Base-by-base conservation (phyloP, 257 asterid genomes). In the Nicotiana tabacum region DNA sequence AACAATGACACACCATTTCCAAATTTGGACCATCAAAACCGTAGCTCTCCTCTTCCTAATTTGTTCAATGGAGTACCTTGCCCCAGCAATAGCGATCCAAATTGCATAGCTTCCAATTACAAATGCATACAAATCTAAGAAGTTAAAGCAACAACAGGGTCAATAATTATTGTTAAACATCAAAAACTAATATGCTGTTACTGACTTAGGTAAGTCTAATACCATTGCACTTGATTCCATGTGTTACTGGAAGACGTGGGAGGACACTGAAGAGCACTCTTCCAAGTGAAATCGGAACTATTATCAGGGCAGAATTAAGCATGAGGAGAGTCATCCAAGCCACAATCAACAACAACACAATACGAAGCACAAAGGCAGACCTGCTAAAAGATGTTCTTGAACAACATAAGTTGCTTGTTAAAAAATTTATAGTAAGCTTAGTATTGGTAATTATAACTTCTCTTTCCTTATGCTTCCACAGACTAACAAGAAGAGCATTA, bases 221-320 rank as follows among this genome's bases (percentile, higher is more conserved):
- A 94, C 99, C 98, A 76, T 96, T 96, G 92, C 98, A 96, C 86
- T 94, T 96, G 84, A 93, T 92, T 83, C 99, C 98, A 56, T 94
- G 99, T 15, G 97, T 91, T 76, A 92, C 85, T 66, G 99, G 98
- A 84, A 96, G 95, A 89, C 90, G 93, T 9, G 99, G 99, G 68
- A 96, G 91, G 74, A 88, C 87, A 89, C 88, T 90, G 89, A 92
- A 96, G 82, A 96, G 92, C 12, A 91, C 77, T 13, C 98, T 90
- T 46, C 98, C 99, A 77, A 94, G 94, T 88, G 99, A 91, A 81
- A 96, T 86, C 8, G 99, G 99, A 65, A 94, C 90, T 83, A 94
- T 91, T 82, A 96, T 90, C 88, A 94, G 82, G 32, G 97, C 85
- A n/a, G 98, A 92, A 86, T 96, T 94, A 84, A 93, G 91, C 66